phyloP scores from a whole-genome alignment of 2,329 filamentous ascomycete genomes.

The Phyllosticta ampelicida region DNA sequence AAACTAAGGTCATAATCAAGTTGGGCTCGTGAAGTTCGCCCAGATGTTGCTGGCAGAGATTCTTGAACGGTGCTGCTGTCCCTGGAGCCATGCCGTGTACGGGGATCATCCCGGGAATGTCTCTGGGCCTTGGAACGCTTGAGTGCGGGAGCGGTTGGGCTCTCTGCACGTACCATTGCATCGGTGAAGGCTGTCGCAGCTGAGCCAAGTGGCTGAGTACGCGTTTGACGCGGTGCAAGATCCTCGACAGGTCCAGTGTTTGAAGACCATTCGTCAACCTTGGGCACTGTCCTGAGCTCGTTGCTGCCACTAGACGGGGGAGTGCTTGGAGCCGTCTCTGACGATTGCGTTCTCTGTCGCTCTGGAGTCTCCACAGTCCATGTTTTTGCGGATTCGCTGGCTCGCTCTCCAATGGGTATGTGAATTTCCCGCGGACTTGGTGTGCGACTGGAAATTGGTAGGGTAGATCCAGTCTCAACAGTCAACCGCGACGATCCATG shows the following conservation, averaged over 20 bases:
- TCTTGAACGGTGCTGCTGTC: constrained; percentile 19
- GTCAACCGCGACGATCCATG: constrained; percentile 45
- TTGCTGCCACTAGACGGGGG: constrained; percentile 23
- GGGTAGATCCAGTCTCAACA: constrained; percentile 21
- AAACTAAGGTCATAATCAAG: not conserved
- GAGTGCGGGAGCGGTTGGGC: constrained; percentile 22
- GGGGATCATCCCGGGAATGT: constrained; percentile 21
- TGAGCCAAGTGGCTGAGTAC: not conserved
- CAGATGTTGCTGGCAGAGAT: not conserved
- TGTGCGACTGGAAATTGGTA: constrained; percentile 29
- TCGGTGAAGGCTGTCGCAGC: constrained; percentile 28
- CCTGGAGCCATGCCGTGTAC: constrained; percentile 21
- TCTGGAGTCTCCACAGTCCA: constrained; percentile 32
- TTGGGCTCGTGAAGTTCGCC: not conserved
- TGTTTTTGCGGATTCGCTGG: constrained; percentile 34
- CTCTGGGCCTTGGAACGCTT: constrained; percentile 31
- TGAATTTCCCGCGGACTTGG: constrained; percentile 45
- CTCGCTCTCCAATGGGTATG: constrained; percentile 51
- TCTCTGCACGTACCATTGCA: constrained; percentile 22
- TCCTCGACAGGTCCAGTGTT: not conserved
- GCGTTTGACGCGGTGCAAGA: constrained; percentile 4
- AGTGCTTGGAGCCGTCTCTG: constrained; percentile 24
- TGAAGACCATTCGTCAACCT: constrained; percentile 1
- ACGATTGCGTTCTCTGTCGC: constrained; percentile 15
- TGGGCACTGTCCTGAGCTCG: not conserved